phyloP scores from a whole-genome alignment of 257 asterid species.

The Solanum paucissectum region DNA sequence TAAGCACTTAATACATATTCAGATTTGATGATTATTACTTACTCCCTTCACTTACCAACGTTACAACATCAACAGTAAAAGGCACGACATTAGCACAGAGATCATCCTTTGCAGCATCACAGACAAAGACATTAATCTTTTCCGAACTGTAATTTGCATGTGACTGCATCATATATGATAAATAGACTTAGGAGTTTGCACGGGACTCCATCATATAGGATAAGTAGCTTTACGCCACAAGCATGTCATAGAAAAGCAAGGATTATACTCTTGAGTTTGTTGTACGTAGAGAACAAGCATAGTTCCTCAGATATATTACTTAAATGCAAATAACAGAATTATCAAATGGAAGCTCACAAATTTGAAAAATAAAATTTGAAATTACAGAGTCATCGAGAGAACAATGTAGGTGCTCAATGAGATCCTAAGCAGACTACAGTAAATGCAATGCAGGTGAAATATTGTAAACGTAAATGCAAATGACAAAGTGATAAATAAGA shows the following conservation, averaged over 20 bases:
- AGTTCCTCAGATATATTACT: not conserved
- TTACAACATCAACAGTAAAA: conserved; percentile 59
- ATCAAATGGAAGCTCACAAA: not conserved
- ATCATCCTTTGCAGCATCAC: conserved; percentile 66
- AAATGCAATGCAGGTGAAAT: not conserved
- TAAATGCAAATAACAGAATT: not conserved
- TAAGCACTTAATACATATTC: not conserved
- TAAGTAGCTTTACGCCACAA: not conserved
- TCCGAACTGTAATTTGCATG: conserved; percentile 31
- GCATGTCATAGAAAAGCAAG: not conserved
- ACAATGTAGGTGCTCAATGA: not conserved
- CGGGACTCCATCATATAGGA: conserved; percentile 31
- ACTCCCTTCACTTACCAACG: conserved; percentile 46
- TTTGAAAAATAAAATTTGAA: not conserved
- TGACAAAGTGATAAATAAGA: not conserved
- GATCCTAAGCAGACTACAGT: not conserved
- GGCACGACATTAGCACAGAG: conserved; percentile 35
- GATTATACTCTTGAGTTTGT: not conserved
- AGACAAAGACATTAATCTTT: conserved; percentile 41
- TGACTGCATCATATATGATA: conserved; percentile 30
- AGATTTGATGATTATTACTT: not conserved
- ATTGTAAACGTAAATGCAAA: not conserved
- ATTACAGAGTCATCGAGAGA: not conserved
- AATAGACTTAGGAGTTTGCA: conserved; percentile 7
- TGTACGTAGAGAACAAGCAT: not conserved